A percentile compares a stretch with the other conserved stretches of the same genome.
These are phyloP conservation scores for Phytopythium litorale DNA, from an alignment of 352 stramenopile species.

Conservation along the genomic window DNA sequence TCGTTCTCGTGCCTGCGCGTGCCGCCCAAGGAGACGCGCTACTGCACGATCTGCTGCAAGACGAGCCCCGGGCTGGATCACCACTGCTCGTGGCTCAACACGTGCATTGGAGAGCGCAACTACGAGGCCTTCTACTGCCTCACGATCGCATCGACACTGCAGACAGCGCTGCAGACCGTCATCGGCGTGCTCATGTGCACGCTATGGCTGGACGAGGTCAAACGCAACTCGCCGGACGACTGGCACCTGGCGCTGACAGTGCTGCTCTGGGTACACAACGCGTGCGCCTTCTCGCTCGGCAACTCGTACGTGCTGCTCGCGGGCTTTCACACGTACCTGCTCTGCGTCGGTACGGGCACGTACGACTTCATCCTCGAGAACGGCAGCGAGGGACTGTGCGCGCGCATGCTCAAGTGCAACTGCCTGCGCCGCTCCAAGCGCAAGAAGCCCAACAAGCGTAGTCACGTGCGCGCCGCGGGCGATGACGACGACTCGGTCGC, in stretches of 20 bases:
- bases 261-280: conserved; percentile 79
- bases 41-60: conserved; percentile 84
- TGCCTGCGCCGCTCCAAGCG: conserved; percentile 41
- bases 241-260: conserved; percentile 42
- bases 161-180: conserved; percentile 59
- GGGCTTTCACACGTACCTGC: conserved; percentile 75
- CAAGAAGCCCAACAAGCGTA: conserved; percentile 26
- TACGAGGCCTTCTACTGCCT: conserved; percentile 81
- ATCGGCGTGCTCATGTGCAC: conserved; percentile 78
- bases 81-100: conserved; percentile 95
- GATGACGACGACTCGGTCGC: background rate
- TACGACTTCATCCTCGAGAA: conserved; percentile 86
- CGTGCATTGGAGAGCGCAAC: conserved; percentile 86
- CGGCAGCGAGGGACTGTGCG: conserved; percentile 66
- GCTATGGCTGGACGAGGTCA: conserved; percentile 57
- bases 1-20: conserved; percentile 35
- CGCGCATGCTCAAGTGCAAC: conserved; percentile 72
- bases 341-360: conserved; percentile 63
- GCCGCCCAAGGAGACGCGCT: conserved; percentile 60
- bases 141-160: conserved; percentile 50
- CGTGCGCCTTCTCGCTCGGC: conserved; percentile 41
- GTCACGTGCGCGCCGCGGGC: conserved; percentile 29
- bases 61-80: conserved; percentile 91
- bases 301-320: conserved; percentile 73
- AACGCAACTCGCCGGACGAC: conserved; percentile 26